A percentile compares a stretch with the other conserved stretches of the same genome.
These are phyloP conservation scores for Bolboschoenus planiculmis DNA, from an alignment of 176 grass and related monocot species.

Conservation along the genomic window DNA sequence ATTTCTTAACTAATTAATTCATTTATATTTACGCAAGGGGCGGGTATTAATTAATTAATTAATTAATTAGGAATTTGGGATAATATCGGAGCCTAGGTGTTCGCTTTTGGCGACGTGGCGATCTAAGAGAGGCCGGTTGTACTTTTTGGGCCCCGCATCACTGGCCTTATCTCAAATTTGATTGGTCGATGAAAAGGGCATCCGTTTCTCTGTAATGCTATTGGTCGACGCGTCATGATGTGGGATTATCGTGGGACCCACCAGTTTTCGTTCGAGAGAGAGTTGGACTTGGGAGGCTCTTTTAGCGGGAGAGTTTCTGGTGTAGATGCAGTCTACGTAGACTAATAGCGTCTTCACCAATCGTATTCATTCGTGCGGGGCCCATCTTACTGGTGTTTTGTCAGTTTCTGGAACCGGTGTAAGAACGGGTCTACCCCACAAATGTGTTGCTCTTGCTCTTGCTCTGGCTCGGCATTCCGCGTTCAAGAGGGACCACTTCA, in stretches of 20 bases:
- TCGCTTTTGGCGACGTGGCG: conserved; percentile 47
- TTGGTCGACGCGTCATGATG: conserved; percentile 44
- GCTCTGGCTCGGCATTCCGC: no score
- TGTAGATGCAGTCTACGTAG: conserved; percentile 14
- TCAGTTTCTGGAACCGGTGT: not conserved
- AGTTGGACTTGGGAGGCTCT: not conserved
- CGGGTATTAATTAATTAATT: no score
- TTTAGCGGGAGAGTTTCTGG: not conserved
- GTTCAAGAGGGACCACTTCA: not conserved
- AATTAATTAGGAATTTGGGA: not conserved
- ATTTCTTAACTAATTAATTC: no score
- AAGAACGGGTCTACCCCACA: not conserved
- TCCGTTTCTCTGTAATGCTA: conserved; percentile 43
- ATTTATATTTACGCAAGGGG: not conserved
- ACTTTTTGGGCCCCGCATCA: conserved; percentile 11
- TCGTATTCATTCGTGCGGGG: conserved; percentile 1
- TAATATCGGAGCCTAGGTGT: conserved; percentile 14
- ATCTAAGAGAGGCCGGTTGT: not conserved
- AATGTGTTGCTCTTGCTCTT: not conserved
- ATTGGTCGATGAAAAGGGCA: conserved; percentile 48
- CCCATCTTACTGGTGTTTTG: not conserved
- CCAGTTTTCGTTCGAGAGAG: not conserved
- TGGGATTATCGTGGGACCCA: conserved; percentile 46
- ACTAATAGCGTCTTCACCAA: conserved; percentile 6
- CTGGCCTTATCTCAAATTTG: conserved; percentile 48